Conservation (phyloP, 192 early-diverging fungal genomes). For the Pilaira anomala region DNA sequence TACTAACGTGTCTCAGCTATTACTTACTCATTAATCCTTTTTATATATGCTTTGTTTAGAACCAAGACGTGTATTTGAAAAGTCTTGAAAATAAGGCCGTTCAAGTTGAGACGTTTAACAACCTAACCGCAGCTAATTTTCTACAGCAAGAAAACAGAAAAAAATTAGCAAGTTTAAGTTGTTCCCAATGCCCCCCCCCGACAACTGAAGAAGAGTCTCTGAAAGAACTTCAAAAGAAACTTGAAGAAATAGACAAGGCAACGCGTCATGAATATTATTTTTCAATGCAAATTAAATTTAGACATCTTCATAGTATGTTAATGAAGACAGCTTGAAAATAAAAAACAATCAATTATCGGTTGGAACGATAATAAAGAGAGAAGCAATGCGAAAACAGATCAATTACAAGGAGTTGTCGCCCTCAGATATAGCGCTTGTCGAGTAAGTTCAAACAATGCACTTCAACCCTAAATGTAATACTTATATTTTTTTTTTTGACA, state of each 20-base stretch:
- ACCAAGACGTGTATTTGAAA: no score
- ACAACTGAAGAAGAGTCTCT: no score
- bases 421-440: not conserved
- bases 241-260: not conserved
- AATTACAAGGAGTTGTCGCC: not conserved
- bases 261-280: not conserved
- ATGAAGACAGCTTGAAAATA: not conserved
- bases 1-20: no score
- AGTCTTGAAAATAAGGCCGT: no score
- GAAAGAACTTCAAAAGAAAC: not conserved
- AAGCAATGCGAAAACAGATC: not conserved
- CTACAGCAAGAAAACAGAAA: no score
- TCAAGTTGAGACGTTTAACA: no score
- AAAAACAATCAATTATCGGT: not conserved
- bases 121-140: no score
- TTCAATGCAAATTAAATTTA: not conserved
- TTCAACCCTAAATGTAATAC: not conserved
- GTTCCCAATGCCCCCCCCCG: no score
- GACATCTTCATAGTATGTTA: constrained; percentile 3
- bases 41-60: no score
- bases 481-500: constrained; percentile 2
- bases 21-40: no score
- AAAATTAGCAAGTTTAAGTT: no score
- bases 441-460: constrained; percentile 4
- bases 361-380: not conserved